Base-by-base conservation (phyloP, 208 protist species). In the Naegleria gruberi region DNA sequence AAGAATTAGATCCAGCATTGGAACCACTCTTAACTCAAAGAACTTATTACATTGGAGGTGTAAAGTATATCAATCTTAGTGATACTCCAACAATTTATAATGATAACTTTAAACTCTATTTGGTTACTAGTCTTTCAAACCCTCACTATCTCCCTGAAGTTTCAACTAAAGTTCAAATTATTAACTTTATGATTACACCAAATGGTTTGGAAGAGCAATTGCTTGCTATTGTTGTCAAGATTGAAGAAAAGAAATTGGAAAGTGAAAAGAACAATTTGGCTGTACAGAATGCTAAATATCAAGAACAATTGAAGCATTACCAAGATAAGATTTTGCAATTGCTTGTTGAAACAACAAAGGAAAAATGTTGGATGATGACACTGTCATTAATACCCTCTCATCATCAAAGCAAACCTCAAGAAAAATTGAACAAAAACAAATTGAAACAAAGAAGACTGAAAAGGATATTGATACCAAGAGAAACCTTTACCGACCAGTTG, bases 151-250 rank as follows among this genome's bases (percentile, higher is more conserved):
- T 96, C 30, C 98, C 98, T 5, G 98, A 99, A 94, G 95, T 97
- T 77, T 96, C 95, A 42, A 97, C 97, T 45, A 99, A 99, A 93
- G 97, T 98, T 43, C 97, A 96, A 15, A 93, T 99, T 47, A 95
- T 99, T 89, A 99, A 99, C 94, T 99, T 99, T 90, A 97, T 96
- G 93, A 98, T 99, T 90, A 99, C 98, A 10, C 95, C 97, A 91
- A 93, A 96, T 34, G 98, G 98, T 45, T 92, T 99, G 89, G 95
- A 98, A 91, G 98, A 99, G 89, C 98, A 99, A 93, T 92, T 99
- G 45, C 94, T 99, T 86, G 96, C 96, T 91, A 95, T 96, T 51
- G 97, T 99, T 41, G 98, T 98, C 94, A 94, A 97, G 92, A 94
- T 93, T 12, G 97, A 99, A 93, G 94, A 96, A 57, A 96, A 96